Conservation (phyloP, 2,329 filamentous ascomycete species). For the Alternaria alternata region DNA sequence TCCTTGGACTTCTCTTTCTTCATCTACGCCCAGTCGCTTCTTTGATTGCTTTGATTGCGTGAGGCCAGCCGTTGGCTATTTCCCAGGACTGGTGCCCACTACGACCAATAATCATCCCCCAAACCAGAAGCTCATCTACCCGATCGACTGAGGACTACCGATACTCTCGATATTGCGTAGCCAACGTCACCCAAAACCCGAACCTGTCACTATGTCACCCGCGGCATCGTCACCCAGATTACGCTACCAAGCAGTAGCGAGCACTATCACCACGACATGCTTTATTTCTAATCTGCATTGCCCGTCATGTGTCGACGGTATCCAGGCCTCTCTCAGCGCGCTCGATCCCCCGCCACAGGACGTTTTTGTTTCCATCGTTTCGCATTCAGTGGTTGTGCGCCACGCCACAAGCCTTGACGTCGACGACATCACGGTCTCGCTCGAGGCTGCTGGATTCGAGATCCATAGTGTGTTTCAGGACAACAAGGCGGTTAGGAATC, state of each 20-base stretch:
- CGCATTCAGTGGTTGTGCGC: constrained; percentile 71
- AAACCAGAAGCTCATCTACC: constrained; percentile 11
- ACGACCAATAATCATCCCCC: constrained; percentile 26
- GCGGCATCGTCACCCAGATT: constrained; percentile 18
- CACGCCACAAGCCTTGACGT: constrained; percentile 58
- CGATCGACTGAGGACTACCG: constrained; percentile 12
- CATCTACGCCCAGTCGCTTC: constrained; percentile 27
- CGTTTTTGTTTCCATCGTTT: constrained; percentile 75
- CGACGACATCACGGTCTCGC: constrained; percentile 53
- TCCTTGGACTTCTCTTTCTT: constrained; percentile 11
- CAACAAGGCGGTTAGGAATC: constrained; percentile 20
- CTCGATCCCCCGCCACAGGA: constrained; percentile 61
- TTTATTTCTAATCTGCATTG: constrained; percentile 80
- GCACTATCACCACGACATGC: constrained; percentile 61
- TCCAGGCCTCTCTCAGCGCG: constrained; percentile 64
- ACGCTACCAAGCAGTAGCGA: constrained; percentile 20
- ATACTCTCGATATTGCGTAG: constrained; percentile 26
- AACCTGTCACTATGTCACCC: constrained; percentile 25
- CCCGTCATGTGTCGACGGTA: constrained; percentile 74
- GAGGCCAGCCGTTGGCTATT: constrained; percentile 27
- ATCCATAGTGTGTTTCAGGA: constrained; percentile 59
- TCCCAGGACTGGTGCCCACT: constrained; percentile 9
- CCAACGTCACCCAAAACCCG: constrained; percentile 6
- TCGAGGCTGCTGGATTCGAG: constrained; percentile 68
- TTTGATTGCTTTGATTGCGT: constrained; percentile 32